These are phyloP conservation scores for Talaromyces ruber DNA, from an alignment of 495 filamentous ascomycete genomes.

Conservation along the genomic window DNA sequence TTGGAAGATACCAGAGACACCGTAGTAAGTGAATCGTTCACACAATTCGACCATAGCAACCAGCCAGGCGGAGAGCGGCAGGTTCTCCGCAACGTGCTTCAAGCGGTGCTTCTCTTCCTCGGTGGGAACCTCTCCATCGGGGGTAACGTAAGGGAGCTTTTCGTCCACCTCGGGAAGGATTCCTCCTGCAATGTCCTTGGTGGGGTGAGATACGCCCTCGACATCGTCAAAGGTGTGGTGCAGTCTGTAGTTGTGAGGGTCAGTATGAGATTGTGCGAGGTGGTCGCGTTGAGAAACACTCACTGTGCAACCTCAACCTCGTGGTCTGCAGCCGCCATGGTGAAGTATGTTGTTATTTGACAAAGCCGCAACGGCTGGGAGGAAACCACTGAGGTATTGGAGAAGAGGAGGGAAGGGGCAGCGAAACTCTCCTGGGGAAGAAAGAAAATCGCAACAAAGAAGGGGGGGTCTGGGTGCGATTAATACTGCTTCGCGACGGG, in stretches of 20 bases:
- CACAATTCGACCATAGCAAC: constrained; percentile 55
- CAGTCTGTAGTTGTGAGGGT: constrained; percentile 10
- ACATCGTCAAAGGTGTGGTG: constrained; percentile 19
- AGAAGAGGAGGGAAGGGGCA: background rate
- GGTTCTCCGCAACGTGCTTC: constrained; percentile 45
- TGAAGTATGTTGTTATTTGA: background rate
- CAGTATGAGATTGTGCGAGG: background rate
- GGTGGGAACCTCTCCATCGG: constrained; percentile 46
- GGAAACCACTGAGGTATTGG: background rate
- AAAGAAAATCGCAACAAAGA: background rate
- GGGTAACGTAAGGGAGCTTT: constrained; percentile 21
- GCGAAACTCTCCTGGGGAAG: background rate
- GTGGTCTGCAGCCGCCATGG: constrained; percentile 24
- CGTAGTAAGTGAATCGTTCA: constrained; percentile 64
- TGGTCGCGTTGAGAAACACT: constrained; percentile 11
- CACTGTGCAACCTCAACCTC: constrained; percentile 29
- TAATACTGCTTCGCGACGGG: background rate
- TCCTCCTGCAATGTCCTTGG: constrained; percentile 2
- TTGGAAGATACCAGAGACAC: constrained; percentile 44
- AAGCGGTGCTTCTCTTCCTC: constrained; percentile 42
- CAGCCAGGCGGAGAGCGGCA: constrained; percentile 49
- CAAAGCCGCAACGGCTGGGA: background rate
- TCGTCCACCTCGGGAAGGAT: constrained; percentile 17
- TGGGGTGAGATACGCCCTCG: constrained; percentile 12
- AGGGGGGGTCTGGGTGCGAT: background rate